Evolutionary conservation across 176 grass and related monocot species (phyloP), one percentile per base, ranked within the genome.

Genomic region (Puya raimondii): DNA sequence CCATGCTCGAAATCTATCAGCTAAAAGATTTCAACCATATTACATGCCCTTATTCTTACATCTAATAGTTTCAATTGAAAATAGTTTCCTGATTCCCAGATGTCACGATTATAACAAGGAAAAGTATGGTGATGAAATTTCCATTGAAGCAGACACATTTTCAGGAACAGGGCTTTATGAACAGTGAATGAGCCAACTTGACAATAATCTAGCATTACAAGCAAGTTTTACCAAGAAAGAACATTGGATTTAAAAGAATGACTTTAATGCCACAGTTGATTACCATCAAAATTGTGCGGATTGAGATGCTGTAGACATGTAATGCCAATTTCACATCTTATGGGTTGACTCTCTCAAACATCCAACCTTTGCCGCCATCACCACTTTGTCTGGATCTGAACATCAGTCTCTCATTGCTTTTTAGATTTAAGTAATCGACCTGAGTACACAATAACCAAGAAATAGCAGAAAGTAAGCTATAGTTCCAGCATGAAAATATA

Each of bases 401-500:
- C 48, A 85, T 65, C 73, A 92, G 64, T 67, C 86, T 89, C 50
- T 92, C 82, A 66, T 90, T 97, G 74, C 71, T 92, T 85, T 85
- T 90, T 70, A 97, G 78, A 70, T 92, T 92, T 70, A 97, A 71
- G 68, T 90, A 92, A 81, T 97, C 93, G 80, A 97, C 80, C 93
- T 88, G 65, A 63, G 53, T 21, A 72, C 20, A 52, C 49, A 68
- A 70, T 16, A 68, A 69, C 73, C 50, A 56, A 29, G n/a, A 23
- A 61, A 70, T 48, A 25, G 50, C 15, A 68, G 47, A 69, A 47
- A n/a, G 17, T 20, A 10, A 69, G 4, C 22, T 20, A 22, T 22
- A 50, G 11, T 25, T 16, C 56, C 9, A 61, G 7, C 21, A 61
- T 22, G 16, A 50, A 42, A 69, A 10, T 49, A 3, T 12, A 4